phyloP scores from a whole-genome alignment of 257 asterid species.

The Lycium barbarum region DNA sequence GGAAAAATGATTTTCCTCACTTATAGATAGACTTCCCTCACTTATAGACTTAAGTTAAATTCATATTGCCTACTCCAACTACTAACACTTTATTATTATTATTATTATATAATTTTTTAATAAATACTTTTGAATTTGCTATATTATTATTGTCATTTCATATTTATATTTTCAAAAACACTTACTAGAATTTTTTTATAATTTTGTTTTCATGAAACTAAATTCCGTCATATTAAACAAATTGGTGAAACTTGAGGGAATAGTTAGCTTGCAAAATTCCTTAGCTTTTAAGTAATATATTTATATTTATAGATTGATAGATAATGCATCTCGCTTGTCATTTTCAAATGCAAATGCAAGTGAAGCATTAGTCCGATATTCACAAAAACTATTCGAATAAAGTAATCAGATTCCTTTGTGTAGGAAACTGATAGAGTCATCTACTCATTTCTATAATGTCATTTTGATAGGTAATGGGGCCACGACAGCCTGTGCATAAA shows the following conservation, averaged over 20 bases:
- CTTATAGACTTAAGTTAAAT: too few relatives aligned
- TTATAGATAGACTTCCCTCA: too few relatives aligned
- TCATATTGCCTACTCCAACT: too few relatives aligned
- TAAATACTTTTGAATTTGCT: too few relatives aligned
- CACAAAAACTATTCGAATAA: constrained; percentile 10
- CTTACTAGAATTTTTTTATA: too few relatives aligned
- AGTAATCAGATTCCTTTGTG: not conserved
- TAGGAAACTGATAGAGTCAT: not conserved
- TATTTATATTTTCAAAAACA: too few relatives aligned
- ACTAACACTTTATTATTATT: too few relatives aligned
- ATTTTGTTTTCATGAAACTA: too few relatives aligned
- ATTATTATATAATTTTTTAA: too few relatives aligned
- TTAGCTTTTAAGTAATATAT: not conserved
- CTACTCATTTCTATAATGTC: not conserved
- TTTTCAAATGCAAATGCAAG: not conserved
- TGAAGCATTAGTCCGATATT: not conserved
- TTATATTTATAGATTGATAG: not conserved
- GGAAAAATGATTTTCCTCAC: too few relatives aligned
- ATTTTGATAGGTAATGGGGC: constrained; percentile 19
- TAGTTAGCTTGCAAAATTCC: not conserved
- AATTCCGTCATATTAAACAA: too few relatives aligned
- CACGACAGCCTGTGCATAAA: not conserved
- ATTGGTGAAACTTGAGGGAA: not conserved
- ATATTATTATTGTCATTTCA: too few relatives aligned
- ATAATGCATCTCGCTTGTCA: not conserved